A percentile compares a stretch with the other conserved stretches of the same genome.
Conservation (phyloP, 2,329 filamentous ascomycete genomes). For the Hirsutella thompsonii region DNA sequence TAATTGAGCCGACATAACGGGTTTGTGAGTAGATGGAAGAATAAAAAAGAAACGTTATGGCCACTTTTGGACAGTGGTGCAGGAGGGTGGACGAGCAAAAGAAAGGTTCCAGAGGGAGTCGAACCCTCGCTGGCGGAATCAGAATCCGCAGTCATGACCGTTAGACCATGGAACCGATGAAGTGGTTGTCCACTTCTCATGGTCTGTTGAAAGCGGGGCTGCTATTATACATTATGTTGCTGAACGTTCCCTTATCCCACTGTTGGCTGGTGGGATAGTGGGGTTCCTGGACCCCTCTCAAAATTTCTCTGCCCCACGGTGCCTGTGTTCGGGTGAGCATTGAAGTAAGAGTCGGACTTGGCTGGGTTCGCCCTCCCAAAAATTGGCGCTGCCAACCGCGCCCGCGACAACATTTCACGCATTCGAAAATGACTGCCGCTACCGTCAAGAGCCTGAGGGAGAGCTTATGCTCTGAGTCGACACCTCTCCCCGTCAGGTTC, state of each 20-base stretch:
- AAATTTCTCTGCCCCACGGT: constrained; percentile 15
- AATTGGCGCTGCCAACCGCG: neutral
- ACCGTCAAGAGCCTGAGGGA: constrained; percentile 55
- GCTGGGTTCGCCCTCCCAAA: neutral
- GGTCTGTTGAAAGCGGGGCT: constrained; percentile 1
- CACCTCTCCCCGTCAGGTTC: constrained; percentile 79
- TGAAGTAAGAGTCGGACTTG: neutral
- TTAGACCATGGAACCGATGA: constrained; percentile 21
- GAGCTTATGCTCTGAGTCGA: constrained; percentile 66
- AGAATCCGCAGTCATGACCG: constrained; percentile 23
- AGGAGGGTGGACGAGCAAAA: constrained; percentile 4
- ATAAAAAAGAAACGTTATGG: too few relatives aligned
- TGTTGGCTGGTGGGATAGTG: neutral
- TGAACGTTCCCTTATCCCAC: too few relatives aligned
- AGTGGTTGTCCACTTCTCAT: constrained; percentile 14
- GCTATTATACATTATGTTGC: constrained; percentile 1
- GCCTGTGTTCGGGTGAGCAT: neutral
- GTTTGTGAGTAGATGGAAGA: too few relatives aligned
- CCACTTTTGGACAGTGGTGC: too few relatives aligned
- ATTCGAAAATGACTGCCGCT: constrained; percentile 12
- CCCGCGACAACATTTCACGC: neutral
- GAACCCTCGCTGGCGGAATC: constrained; percentile 24
- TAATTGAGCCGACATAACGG: too few relatives aligned
- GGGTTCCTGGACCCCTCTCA: constrained; percentile 14
- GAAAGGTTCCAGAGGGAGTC: constrained; percentile 21